Evolutionary conservation across 139 green algal species (phyloP), one percentile per base, ranked within the genome.

Genomic region (Coccomyxa sp.): DNA sequence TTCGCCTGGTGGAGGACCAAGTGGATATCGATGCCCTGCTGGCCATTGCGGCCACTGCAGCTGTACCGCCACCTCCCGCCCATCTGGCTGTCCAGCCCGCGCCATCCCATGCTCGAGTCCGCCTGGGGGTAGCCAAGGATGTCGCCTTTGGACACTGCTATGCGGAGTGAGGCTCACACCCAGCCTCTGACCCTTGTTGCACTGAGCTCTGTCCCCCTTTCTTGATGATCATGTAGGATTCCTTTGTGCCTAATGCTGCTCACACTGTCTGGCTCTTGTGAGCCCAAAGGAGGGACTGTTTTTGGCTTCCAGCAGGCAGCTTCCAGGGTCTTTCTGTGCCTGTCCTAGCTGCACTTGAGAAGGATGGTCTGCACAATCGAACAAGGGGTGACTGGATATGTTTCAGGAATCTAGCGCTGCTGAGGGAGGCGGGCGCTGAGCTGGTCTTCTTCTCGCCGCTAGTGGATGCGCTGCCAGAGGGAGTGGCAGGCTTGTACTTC

Each of bases 391-490:
- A 10, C 66, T 74, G 3, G 66, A 74, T 51, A 51, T 51, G 63
- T 3, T 83, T 23, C 76, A 88, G 80, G 79, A 94, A 95, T 83
- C 85, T 96, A 58, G 68, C 84, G 17, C 84, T 95, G 67, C 81
- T 95, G 81, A 81, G 86, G 63, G 81, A 85, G 27, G 83, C 86
- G 13, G 95, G 95, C 23, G 94, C 95, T 0, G 92, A 98, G 82
- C 84, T 98, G 21, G 93, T 98, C 13, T 90, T 85, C 79, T 98
- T 98, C 77, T 99, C 96, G 21, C 96, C 96, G 0, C 75, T 98
- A 14, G 76, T 87, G n/a, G 95, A 97, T 74, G n/a, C 84, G n/a
- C 88, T 99, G 60, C 96, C 96, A 0, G 58, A 74, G 12, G 89
- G 91, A 17, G 68, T 97, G 25, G 82, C 90, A 10, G 96, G 88